Evolutionary conservation across 495 filamentous ascomycete genomes (phyloP).

Genomic region (Thozetella sp.): DNA sequence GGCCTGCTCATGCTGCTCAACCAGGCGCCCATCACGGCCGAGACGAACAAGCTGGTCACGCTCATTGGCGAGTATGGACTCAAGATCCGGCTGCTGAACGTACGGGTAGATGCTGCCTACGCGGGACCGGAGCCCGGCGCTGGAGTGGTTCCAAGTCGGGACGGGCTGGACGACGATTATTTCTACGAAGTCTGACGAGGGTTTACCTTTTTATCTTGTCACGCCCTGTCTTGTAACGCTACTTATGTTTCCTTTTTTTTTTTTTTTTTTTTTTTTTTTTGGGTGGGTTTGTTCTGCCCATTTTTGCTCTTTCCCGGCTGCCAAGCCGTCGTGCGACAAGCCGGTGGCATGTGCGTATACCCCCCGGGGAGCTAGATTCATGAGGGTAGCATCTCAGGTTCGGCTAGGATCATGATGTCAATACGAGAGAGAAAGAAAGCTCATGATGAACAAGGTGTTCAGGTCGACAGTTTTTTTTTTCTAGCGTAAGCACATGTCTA

Average conservation of each 20-base stretch:
- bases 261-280: neutral
- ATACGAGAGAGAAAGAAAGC: too few species aligned
- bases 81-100: constrained; percentile 91
- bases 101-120: constrained; percentile 78
- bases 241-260: constrained; percentile 5
- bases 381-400: neutral
- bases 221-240: neutral
- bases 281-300: neutral
- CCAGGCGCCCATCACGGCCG: constrained; percentile 94
- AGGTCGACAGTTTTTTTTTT: too few species aligned
- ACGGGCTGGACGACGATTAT: constrained; percentile 69
- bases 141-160: constrained; percentile 58
- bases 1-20: constrained; percentile 93
- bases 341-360: too few species aligned
- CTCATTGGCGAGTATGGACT: constrained; percentile 87
- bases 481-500: too few species aligned
- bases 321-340: too few species aligned
- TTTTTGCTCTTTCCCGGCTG: too few species aligned
- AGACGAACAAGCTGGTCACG: constrained; percentile 85
- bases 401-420: neutral
- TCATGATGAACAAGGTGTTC: neutral
- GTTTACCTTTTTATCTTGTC: constrained; percentile 6
- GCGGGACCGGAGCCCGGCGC: constrained; percentile 49
- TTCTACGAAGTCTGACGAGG: constrained; percentile 61
- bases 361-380: neutral